Evolutionary conservation across 2,329 filamentous ascomycete genomes (phyloP).

Genomic region (Cladorrhinum sp.): DNA sequence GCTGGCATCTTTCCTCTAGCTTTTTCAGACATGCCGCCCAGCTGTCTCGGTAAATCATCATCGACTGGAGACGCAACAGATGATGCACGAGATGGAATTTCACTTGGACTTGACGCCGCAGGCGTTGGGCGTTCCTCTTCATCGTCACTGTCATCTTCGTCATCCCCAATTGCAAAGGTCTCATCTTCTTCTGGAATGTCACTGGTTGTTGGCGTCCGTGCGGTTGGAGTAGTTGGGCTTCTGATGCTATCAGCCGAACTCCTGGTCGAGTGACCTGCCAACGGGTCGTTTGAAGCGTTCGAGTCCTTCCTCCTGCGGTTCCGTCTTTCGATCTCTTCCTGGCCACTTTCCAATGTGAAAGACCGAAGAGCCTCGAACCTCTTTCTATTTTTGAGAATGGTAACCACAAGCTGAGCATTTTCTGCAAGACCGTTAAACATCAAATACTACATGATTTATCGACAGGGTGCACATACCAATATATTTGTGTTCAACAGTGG

Average conservation of each 20-base stretch:
- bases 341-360: constrained; percentile 88
- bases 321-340: constrained; percentile 83
- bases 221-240: constrained; percentile 56
- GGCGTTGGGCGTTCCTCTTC: constrained; percentile 54
- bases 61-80: constrained; percentile 67
- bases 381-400: constrained; percentile 74
- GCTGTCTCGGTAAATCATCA: constrained; percentile 76
- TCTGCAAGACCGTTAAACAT: constrained; percentile 43
- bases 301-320: constrained; percentile 68
- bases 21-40: constrained; percentile 95
- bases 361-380: constrained; percentile 79
- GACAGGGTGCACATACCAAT: constrained; percentile 51
- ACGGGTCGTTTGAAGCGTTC: constrained; percentile 46
- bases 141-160: constrained; percentile 62
- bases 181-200: constrained; percentile 74
- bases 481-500: constrained; percentile 86
- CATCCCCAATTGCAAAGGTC: constrained; percentile 85
- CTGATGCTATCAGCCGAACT: constrained; percentile 67
- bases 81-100: constrained; percentile 62
- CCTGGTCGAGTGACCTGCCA: constrained; percentile 49
- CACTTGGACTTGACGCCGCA: constrained; percentile 62
- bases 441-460: no score
- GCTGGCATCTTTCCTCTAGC: constrained; percentile 94
- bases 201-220: constrained; percentile 56
- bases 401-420: constrained; percentile 78